Evolutionary conservation across 805 yeast species (phyloP), one percentile per base, ranked within the genome.

Genomic region (Yarrowia keelungensis): DNA sequence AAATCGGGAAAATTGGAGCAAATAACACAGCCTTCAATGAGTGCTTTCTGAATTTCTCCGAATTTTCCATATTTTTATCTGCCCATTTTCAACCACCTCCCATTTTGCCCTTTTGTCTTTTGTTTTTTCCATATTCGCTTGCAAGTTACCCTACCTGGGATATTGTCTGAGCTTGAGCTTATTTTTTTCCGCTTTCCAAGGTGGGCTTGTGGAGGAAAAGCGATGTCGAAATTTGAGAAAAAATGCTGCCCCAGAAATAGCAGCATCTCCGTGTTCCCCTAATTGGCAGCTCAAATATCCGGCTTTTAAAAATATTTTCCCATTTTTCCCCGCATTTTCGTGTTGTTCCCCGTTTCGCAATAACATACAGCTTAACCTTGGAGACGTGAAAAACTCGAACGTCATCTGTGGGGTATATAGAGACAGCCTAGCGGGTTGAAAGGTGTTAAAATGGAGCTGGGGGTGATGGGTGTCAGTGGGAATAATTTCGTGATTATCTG

Each of bases 341-440:
- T 19, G 19, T 26, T 26, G 32, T 26, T 26, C 32, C 7, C 32
- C 32, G 7, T 26, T 26, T 26, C 7, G 4, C 36, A 51, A 51
- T 51, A 51, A 51, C 58, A 51, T 51, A 36, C n/a, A 16, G 43
- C 58, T 51, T 51, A 51, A 51, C 58, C 12, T 36, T 51, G 41
- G 15, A 38, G 7, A 7, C 32, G 42, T 36, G 58, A 51, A 36
- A 51, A 16, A 5, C 9, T 7, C 12, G 43, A 32, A 14, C 15
- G 16, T 35, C n/a, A 8, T 19, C 54, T 50, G 56, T 35, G 54
- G 54, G 54, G 54, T 32, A 35, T 3, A 14, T 3, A 41, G 16
- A 41, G 39, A 38, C 32, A 26, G 32, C 7, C 32, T 26, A 26
- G 32, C 32, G 32, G 32, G 7, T 26, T 3, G 32, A 3, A 5